A percentile compares a stretch with the other conserved stretches of the same genome.
These are phyloP conservation scores for Phytophthora aleatoria DNA, from an alignment of 352 stramenopile species.

Conservation along the genomic window DNA sequence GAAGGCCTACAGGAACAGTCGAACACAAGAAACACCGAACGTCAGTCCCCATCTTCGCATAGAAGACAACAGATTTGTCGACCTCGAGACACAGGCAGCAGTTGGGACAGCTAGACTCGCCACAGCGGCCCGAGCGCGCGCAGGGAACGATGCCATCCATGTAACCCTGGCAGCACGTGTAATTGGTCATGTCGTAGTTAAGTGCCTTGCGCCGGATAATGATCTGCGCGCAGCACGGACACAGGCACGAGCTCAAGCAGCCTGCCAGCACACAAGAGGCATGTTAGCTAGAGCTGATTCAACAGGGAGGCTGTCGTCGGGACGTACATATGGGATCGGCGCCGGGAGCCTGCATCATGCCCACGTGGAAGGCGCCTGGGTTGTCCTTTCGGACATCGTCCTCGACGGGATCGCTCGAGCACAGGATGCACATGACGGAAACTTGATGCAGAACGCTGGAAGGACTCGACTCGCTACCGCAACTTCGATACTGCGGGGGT, in stretches of 20 bases:
- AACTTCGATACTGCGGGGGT: slow-evolving; percentile 14
- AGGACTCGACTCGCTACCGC: slow-evolving; percentile 1
- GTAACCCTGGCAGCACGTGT: slow-evolving; percentile 93
- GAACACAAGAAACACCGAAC: neutral
- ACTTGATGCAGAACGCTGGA: neutral
- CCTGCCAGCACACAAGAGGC: slow-evolving; percentile 31
- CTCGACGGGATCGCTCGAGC: slow-evolving; percentile 69
- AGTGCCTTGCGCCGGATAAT: slow-evolving; percentile 91
- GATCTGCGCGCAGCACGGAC: slow-evolving; percentile 90
- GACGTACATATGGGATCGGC: slow-evolving; percentile 85
- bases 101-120: slow-evolving; percentile 88
- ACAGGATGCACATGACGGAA: slow-evolving; percentile 64
- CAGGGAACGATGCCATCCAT: slow-evolving; percentile 91
- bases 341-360: slow-evolving; percentile 86
- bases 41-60: neutral
- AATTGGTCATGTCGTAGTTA: slow-evolving; percentile 93
- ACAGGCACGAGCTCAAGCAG: slow-evolving; percentile 78
- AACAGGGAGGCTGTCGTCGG: slow-evolving; percentile 2
- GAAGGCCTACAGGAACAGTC: slow-evolving; percentile 51
- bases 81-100: slow-evolving; percentile 92
- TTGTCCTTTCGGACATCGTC: slow-evolving; percentile 75
- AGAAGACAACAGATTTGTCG: neutral
- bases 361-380: slow-evolving; percentile 78
- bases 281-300: slow-evolving; percentile 10
- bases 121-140: slow-evolving; percentile 79